Percentiles rank a stretch among this genome's conserved stretches.
Conservation (phyloP, 169 alveolate genomes). For the Blepharisma undulans region DNA sequence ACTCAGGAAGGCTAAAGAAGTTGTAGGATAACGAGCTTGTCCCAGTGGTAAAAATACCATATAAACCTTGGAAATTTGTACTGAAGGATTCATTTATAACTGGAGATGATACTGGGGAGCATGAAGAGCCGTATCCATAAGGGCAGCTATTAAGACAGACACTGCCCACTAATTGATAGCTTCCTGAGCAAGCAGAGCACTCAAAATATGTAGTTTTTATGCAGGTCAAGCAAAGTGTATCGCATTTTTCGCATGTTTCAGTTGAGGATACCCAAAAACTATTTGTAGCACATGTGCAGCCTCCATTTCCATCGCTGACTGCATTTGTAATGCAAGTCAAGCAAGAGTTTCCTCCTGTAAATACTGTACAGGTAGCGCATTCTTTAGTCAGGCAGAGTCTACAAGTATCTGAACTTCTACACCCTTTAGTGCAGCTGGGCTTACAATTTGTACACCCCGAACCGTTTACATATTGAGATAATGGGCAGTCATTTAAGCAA, state of each 20-base stretch:
- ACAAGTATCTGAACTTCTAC: background rate
- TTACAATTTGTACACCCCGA: background rate
- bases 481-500: background rate
- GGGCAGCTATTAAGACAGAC: constrained; percentile 17
- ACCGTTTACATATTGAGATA: background rate
- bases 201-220: background rate
- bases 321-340: background rate
- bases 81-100: background rate
- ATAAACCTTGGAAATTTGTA: background rate
- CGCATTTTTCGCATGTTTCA: constrained; percentile 23
- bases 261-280: background rate
- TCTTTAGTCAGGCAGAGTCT: background rate
- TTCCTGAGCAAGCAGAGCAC: background rate
- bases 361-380: background rate
- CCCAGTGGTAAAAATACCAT: background rate
- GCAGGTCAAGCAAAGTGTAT: background rate
- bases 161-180: background rate
- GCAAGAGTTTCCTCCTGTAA: background rate
- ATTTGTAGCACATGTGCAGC: background rate
- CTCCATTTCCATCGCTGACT: background rate
- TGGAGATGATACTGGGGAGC: background rate
- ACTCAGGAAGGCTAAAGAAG: background rate
- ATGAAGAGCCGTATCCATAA: background rate
- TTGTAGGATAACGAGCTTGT: background rate
- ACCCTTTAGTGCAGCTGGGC: background rate